Percentiles rank a stretch among this genome's conserved stretches.
These are phyloP conservation scores for Cryptococcus sp. DNA, from an alignment of 1,284 basidiomycete species.

Conservation along the genomic window DNA sequence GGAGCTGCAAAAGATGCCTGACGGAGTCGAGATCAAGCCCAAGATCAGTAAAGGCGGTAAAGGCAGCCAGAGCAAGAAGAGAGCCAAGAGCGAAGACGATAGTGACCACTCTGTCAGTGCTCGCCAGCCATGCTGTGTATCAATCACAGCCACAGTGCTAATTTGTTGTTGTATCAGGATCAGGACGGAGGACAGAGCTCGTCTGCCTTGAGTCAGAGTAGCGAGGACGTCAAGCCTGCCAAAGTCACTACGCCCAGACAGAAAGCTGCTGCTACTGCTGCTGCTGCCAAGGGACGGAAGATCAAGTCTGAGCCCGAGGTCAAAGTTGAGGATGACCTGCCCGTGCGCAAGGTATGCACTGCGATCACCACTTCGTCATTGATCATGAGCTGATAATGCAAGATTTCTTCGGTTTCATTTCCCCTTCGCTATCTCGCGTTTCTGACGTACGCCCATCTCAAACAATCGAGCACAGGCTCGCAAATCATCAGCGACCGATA, in stretches of 20 bases:
- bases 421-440: not conserved
- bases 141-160: not conserved
- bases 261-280: slow-evolving; percentile 7
- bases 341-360: slow-evolving; percentile 1
- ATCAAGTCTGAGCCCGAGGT: slow-evolving; percentile 2
- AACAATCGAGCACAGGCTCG: not conserved
- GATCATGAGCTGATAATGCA: not conserved
- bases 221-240: slow-evolving; percentile 12
- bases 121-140: not conserved
- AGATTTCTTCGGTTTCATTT: not conserved
- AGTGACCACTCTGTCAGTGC: slow-evolving; percentile 13
- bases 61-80: slow-evolving; percentile 22
- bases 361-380: not conserved
- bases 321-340: not conserved
- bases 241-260: slow-evolving; percentile 24
- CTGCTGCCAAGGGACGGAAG: slow-evolving; percentile 15
- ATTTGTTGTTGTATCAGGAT: no score
- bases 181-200: slow-evolving; percentile 10
- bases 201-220: slow-evolving; percentile 2
- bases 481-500: not conserved
- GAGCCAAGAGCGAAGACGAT: slow-evolving; percentile 10
- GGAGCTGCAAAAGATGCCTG: slow-evolving; percentile 63
- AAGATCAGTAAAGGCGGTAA: slow-evolving; percentile 39
- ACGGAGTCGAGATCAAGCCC: slow-evolving; percentile 47
- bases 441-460: not conserved